Evolutionary conservation across 2,329 filamentous ascomycete genomes (phyloP).

Genomic region (Didymella lethalis): DNA sequence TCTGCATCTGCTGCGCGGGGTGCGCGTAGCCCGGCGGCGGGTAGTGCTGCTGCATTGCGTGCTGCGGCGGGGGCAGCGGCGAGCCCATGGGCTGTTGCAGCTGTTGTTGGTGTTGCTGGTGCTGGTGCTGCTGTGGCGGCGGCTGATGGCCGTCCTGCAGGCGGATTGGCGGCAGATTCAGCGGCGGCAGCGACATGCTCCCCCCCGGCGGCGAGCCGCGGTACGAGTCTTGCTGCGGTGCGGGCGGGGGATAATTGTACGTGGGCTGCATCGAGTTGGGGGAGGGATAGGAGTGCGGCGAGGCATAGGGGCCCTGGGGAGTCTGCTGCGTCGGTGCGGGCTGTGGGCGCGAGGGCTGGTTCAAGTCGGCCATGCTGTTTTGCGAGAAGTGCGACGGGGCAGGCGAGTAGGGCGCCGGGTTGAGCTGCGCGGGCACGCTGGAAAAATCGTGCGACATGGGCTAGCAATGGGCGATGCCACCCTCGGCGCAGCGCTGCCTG

Average conservation of each 20-base stretch:
- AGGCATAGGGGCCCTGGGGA: constrained; percentile 50
- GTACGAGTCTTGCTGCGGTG: constrained; percentile 52
- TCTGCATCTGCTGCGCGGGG: constrained; percentile 59
- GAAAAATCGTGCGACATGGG: constrained; percentile 47
- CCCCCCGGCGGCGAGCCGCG: constrained; percentile 57
- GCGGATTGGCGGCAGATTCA: constrained; percentile 62
- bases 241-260: constrained; percentile 58
- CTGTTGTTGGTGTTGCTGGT: constrained; percentile 52
- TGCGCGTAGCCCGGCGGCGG: constrained; percentile 51
- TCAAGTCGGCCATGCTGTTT: constrained; percentile 47
- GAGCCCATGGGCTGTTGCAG: constrained; percentile 59
- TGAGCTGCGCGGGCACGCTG: constrained; percentile 24
- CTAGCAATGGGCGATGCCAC: constrained; percentile 39
- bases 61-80: constrained; percentile 62
- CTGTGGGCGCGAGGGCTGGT: constrained; percentile 32
- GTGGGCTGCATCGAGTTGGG: constrained; percentile 57
- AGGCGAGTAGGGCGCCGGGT: constrained; percentile 43
- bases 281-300: constrained; percentile 60
- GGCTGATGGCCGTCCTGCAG: constrained; percentile 56
- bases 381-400: constrained; percentile 45
- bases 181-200: constrained; percentile 54
- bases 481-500: constrained; percentile 34
- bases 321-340: constrained; percentile 33
- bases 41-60: constrained; percentile 62
- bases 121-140: constrained; percentile 54